phyloP scores from a whole-genome alignment of 768 basidiomycete species.

The Leucocoprinus leucothites region DNA sequence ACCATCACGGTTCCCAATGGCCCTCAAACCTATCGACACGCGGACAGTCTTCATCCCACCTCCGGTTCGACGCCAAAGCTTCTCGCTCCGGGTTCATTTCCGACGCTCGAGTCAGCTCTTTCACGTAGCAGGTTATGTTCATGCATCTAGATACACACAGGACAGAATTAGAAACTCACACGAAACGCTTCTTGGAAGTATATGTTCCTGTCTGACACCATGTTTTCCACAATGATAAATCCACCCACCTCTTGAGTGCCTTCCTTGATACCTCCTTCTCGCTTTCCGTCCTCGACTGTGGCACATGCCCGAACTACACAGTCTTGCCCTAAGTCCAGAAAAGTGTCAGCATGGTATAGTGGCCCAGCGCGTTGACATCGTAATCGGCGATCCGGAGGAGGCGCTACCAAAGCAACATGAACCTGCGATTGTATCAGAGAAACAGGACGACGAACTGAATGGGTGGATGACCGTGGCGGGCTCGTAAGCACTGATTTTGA shows the following conservation, averaged over 20 bases:
- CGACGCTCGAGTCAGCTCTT: not conserved
- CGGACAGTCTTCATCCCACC: not conserved
- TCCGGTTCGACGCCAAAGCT: not conserved
- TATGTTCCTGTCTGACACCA: not conserved
- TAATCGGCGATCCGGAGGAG: not conserved
- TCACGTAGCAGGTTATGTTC: not conserved
- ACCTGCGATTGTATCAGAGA: not conserved
- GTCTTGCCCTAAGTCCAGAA: not conserved
- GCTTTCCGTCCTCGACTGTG: not conserved
- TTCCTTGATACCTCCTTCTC: not conserved
- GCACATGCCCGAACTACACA: not conserved
- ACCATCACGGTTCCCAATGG: no score
- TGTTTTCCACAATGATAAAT: slow-evolving; percentile 8
- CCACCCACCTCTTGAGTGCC: not conserved
- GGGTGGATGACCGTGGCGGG: slow-evolving; percentile 44
- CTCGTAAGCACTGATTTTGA: slow-evolving; percentile 29
- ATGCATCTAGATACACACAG: not conserved
- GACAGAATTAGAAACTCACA: slow-evolving; percentile 8
- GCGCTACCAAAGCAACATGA: not conserved
- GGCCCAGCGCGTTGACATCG: not conserved
- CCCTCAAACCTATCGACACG: not conserved
- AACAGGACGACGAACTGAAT: slow-evolving; percentile 34
- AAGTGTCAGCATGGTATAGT: not conserved
- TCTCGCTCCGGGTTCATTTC: not conserved
- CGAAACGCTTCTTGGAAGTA: slow-evolving; percentile 7